Evolutionary conservation across 2,329 filamentous ascomycete genomes (phyloP), one percentile per base, ranked within the genome.

Genomic region (Dryadomyces sulphureus): DNA sequence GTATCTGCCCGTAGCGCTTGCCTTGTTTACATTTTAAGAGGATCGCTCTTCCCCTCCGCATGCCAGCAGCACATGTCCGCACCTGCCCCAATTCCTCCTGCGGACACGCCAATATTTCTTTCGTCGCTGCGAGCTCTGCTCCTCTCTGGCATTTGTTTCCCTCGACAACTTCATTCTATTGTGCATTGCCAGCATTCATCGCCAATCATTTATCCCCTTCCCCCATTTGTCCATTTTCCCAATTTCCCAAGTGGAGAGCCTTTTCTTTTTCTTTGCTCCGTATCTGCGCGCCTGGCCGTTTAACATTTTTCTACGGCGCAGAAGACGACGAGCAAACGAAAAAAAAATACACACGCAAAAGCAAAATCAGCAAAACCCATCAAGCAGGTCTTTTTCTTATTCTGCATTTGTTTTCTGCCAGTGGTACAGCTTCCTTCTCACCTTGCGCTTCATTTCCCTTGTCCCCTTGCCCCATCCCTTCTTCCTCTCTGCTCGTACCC

Each of bases 1-100:
- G 36, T 39, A 35, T 42, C n/a, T 21, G 39, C 48, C 43, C 42
- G 35, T 38, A 20, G 50, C 50, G 25, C 51, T 38, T 53, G 50
- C 52, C 48, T 39, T 53, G 52, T 53, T 53, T 53, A 53, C 50
- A 48, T 53, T 50, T 45, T 45, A 44, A 49, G 44, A 45, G 44
- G 35, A n/a, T 47, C 43, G 51, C 40, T 47, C 50, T 47, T 52
- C 45, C 50, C 49, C 50, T 48, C 45, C 45, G 38, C 41, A 34
- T n/a, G 12, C 11, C 35, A 45, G 19, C 27, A 41, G 19, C 27
- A 36, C 20, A 36, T 41, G 38, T 17, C 25, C 32, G 38, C 19
- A n/a, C n/a, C n/a, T n/a, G n/a, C n/a, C n/a, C n/a, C 27, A 38
- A 40, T 39, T 46, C 46, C 36, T 45, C 20, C 25, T 34, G 32